These are phyloP conservation scores for Yamagishiella unicocca DNA, from an alignment of 139 green algal species.

Conservation along the genomic window DNA sequence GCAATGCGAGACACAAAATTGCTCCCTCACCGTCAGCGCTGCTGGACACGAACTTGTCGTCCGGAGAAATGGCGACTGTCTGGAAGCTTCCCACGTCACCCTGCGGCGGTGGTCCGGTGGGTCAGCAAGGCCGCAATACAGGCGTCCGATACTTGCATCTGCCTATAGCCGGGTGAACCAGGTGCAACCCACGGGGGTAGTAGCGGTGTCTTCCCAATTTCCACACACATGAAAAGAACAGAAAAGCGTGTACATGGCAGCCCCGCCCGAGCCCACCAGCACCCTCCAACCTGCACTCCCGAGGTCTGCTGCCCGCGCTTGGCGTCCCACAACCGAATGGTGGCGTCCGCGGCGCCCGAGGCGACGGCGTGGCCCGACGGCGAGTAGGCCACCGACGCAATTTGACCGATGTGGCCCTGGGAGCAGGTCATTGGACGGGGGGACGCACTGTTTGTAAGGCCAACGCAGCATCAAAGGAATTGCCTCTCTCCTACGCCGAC, in stretches of 20 bases:
- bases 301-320: constrained; percentile 26
- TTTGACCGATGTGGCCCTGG: constrained; percentile 37
- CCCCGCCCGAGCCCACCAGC: too few species aligned
- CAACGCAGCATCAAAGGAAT: too few species aligned
- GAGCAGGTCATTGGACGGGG: not conserved
- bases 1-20: too few species aligned
- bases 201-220: too few species aligned
- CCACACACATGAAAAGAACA: too few species aligned
- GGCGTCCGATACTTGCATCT: too few species aligned
- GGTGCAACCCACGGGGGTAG: too few species aligned
- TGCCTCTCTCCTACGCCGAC: too few species aligned
- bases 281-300: constrained; percentile 17
- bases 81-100: constrained; percentile 29
- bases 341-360: constrained; percentile 25
- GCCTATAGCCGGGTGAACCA: too few species aligned
- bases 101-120: not conserved
- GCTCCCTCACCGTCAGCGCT: constrained; percentile 18
- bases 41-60: constrained; percentile 39
- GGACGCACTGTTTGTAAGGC: not conserved
- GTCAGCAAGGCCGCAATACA: too few species aligned
- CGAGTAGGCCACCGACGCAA: constrained; percentile 28
- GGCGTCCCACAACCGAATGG: constrained; percentile 31
- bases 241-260: too few species aligned
- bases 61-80: constrained; percentile 24
- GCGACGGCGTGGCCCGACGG: constrained; percentile 17